Conservation (phyloP, 257 asterid species). For the Nicotiana noctiflora region DNA sequence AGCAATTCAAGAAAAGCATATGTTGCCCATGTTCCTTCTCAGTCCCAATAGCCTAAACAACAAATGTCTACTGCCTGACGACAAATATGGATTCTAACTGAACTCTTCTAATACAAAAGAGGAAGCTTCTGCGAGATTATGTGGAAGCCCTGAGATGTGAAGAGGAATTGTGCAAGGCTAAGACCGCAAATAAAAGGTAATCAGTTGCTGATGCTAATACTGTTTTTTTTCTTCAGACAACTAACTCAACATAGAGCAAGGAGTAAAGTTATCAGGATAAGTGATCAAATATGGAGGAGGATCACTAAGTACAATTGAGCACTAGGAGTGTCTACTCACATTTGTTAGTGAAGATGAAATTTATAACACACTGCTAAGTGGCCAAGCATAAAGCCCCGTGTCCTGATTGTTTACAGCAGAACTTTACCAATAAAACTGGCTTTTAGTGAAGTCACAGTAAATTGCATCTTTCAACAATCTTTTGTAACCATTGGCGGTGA, state of each 20-base stretch:
- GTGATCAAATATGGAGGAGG: neutral
- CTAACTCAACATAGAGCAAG: neutral
- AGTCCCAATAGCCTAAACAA: neutral
- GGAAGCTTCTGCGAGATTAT: neutral
- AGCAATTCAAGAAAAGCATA: neutral
- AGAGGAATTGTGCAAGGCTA: neutral
- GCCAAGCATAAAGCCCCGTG: neutral
- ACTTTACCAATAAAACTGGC: neutral
- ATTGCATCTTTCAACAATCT: no score
- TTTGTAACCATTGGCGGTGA: neutral
- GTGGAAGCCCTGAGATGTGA: neutral
- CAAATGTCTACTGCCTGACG: neutral
- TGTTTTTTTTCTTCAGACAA: neutral
- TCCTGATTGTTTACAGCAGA: neutral
- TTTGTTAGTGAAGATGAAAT: neutral
- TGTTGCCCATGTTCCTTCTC: neutral
- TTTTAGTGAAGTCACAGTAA: neutral
- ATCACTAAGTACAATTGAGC: neutral
- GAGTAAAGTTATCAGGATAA: neutral
- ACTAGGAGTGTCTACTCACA: neutral
- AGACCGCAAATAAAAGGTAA: neutral
- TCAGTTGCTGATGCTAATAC: neutral
- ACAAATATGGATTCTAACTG: neutral
- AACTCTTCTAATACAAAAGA: neutral
- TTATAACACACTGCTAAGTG: neutral